Evolutionary conservation across 78 protist species (phyloP).

Genomic region (Dictyostelium capitatum): DNA sequence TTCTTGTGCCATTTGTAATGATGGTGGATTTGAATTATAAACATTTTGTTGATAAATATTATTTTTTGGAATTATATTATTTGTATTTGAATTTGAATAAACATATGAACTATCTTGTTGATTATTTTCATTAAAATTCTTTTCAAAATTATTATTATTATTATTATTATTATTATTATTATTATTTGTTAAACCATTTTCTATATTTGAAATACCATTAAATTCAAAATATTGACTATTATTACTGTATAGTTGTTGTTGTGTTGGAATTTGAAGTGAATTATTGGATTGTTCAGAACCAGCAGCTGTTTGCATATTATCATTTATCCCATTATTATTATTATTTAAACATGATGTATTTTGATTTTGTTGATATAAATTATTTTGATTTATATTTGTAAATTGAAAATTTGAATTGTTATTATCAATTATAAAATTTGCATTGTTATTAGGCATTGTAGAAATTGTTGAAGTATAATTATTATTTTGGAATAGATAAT

Average conservation of each 20-base stretch:
- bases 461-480: neutral
- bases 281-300: no score
- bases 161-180: no score
- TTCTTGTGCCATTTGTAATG: constrained; percentile 23
- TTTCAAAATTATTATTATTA: neutral
- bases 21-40: neutral
- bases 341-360: no score
- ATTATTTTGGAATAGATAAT: neutral
- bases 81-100: neutral
- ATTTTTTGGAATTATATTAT: neutral
- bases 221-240: constrained; percentile 5
- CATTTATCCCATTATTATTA: no score
- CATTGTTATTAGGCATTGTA: constrained; percentile 15
- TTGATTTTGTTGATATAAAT: no score
- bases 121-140: neutral
- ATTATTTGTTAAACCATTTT: no score
- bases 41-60: neutral
- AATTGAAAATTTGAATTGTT: neutral
- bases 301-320: no score
- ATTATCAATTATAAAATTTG: neutral
- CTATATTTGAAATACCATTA: neutral
- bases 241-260: neutral
- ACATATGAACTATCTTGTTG: neutral
- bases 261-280: neutral
- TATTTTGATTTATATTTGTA: neutral